Percentiles rank a stretch among this genome's conserved stretches.
Evolutionary conservation across 345 rosid species (phyloP).

Genomic region (Noccaea caerulescens): DNA sequence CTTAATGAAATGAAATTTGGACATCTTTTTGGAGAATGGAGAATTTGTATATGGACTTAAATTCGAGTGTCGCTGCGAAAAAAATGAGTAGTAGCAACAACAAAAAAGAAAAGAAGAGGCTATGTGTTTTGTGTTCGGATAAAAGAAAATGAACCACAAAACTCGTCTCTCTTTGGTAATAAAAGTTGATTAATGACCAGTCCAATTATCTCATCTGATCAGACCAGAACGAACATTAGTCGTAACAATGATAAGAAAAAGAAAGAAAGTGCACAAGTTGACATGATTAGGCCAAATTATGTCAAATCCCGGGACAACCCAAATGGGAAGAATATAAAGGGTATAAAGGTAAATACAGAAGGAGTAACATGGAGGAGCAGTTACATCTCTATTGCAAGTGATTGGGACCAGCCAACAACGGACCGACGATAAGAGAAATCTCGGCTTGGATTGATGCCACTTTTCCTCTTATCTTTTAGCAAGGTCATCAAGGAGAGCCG

Average conservation of each 20-base stretch:
- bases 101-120: too few relatives aligned
- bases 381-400: slow-evolving; percentile 33
- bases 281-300: slow-evolving; percentile 10
- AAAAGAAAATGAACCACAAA: neutral
- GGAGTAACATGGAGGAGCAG: slow-evolving; percentile 39
- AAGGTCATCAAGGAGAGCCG: slow-evolving; percentile 31
- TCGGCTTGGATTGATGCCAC: slow-evolving; percentile 29
- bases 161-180: neutral
- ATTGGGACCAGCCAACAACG: slow-evolving; percentile 34
- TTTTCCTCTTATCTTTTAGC: slow-evolving; percentile 31
- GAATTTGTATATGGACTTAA: neutral
- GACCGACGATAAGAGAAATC: slow-evolving; percentile 35
- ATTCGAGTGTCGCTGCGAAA: neutral
- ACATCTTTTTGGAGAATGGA: neutral
- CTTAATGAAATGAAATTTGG: neutral
- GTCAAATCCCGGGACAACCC: neutral
- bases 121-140: neutral
- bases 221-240: neutral
- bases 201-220: neutral
- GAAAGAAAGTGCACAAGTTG: neutral
- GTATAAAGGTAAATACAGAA: slow-evolving; percentile 24
- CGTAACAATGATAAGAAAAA: neutral
- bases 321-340: slow-evolving; percentile 9
- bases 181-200: neutral
- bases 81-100: neutral